A percentile compares a stretch with the other conserved stretches of the same genome.
phyloP scores from a whole-genome alignment of 805 yeast genomes.

The Helenozyma baotianmanensis region DNA sequence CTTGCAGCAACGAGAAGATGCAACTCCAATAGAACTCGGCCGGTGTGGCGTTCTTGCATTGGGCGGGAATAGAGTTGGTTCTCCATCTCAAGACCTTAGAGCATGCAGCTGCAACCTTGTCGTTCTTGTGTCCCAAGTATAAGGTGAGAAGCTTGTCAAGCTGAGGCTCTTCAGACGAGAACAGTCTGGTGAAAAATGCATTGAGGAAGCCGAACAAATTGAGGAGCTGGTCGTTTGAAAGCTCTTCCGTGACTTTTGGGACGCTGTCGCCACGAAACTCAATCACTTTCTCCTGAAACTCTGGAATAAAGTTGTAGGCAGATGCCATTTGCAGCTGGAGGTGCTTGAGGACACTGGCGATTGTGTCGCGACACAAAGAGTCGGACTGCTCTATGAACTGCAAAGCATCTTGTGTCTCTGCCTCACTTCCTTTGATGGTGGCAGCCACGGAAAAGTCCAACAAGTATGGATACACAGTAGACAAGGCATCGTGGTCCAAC shows the following conservation, averaged over 20 bases:
- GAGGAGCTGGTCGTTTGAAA: slow-evolving; percentile 12
- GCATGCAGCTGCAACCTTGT: slow-evolving; percentile 30
- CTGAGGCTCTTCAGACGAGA: too few relatives aligned
- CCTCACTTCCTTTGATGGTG: slow-evolving; percentile 1
- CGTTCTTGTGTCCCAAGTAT: slow-evolving; percentile 36
- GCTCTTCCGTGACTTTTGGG: slow-evolving; percentile 4
- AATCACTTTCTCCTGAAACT: slow-evolving; percentile 4
- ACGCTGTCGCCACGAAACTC: too few relatives aligned
- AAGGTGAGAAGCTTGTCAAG: slow-evolving; percentile 23
- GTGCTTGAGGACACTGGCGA: slow-evolving; percentile 3
- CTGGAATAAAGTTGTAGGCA: slow-evolving; percentile 10
- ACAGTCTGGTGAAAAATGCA: slow-evolving; percentile 26
- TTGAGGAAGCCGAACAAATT: slow-evolving; percentile 36
- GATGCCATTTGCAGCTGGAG: slow-evolving; percentile 2
- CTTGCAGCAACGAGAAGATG: slow-evolving; percentile 34
- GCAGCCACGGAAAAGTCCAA: slow-evolving; percentile 2
- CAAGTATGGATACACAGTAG: slow-evolving; percentile 5
- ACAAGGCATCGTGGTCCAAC: slow-evolving; percentile 2
- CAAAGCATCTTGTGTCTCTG: not conserved
- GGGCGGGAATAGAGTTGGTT: slow-evolving; percentile 25
- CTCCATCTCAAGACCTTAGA: slow-evolving; percentile 54
- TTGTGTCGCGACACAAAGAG: slow-evolving; percentile 1
- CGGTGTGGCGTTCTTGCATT: slow-evolving; percentile 4
- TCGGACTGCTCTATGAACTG: slow-evolving; percentile 4
- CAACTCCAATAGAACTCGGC: slow-evolving; percentile 41